These are phyloP conservation scores for Phaffomyces antillensis DNA, from an alignment of 805 yeast species.

Conservation along the genomic window DNA sequence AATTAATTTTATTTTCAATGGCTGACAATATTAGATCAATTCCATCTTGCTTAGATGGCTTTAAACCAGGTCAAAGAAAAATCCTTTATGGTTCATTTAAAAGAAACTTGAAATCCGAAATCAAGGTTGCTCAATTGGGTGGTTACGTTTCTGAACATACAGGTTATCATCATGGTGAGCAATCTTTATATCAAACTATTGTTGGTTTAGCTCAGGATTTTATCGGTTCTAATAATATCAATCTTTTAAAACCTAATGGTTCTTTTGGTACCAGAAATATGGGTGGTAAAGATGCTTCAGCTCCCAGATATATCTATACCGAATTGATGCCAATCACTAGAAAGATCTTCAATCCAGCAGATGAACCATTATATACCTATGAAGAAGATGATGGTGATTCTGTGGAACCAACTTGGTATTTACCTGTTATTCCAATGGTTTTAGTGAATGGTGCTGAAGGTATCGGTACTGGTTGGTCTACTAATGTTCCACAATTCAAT, in stretches of 20 bases:
- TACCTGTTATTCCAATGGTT: constrained; percentile 93
- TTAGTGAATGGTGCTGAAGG: constrained; percentile 96
- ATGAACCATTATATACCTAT: constrained; percentile 70
- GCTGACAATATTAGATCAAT: constrained; percentile 95
- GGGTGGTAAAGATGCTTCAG: constrained; percentile 99
- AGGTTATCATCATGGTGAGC: constrained; percentile 94
- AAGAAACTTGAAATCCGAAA: constrained; percentile 66
- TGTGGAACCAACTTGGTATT: constrained; percentile 93
- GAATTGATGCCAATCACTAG: constrained; percentile 72
- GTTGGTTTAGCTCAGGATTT: constrained; percentile 93
- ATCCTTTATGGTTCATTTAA: constrained; percentile 84
- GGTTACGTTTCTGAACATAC: constrained; percentile 87
- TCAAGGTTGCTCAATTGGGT: constrained; percentile 84
- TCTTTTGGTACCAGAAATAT: constrained; percentile 92
- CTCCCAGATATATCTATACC: constrained; percentile 93
- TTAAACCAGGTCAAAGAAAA: constrained; percentile 96
- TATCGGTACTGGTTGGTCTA: constrained; percentile 99
- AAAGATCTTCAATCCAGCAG: constrained; percentile 69
- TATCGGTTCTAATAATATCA: constrained; percentile 85
- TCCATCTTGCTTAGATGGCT: constrained; percentile 90
- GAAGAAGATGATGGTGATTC: constrained; percentile 89
- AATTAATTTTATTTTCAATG: constrained; percentile 88
- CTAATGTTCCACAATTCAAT: constrained; percentile 83
- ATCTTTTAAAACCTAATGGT: constrained; percentile 84
- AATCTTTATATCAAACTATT: constrained; percentile 80